Evolutionary conservation across 805 yeast species (phyloP), one percentile per base, ranked within the genome.

Genomic region (Candida hungchunana): DNA sequence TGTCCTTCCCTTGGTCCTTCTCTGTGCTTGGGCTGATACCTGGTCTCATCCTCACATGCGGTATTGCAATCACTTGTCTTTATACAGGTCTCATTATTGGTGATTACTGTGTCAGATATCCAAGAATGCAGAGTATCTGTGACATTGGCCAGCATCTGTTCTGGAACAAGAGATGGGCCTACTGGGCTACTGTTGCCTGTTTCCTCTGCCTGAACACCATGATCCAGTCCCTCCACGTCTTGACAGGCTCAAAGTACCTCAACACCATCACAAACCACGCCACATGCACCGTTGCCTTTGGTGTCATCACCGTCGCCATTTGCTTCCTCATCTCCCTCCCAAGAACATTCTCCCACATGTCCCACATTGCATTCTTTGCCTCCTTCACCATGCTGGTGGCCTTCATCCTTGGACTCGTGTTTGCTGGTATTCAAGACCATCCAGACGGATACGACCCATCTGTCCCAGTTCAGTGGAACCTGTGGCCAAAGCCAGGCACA

Each of bases 1-100:
- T 76, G 76, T 71, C 79, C n/a, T 76, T 76, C 51, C 82, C 82
- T 0, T 74, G 80, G 79, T 71, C 79, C 9, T 76, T 72, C 46
- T 73, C 80, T 3, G 75, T 75, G 4, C 56, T 76, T 14, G 82
- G 82, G 0, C 54, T 76, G 7, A 70, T 75, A 2, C 79, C 80
- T 2, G 82, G 82, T 1, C 57, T 76, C 18, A 70, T 76, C 19
- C 48, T 75, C 32, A 76, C 81, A 0, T 65, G 66, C 1, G 69
- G 70, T 34, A 75, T 75, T 4, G 64, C 79, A 2, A 42, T 65
- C 16, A 66, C 73, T 6, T 75, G 71, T 17, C 57, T 72, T 20
- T 76, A 76, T 56, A 76, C 82, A 1, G 79, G 80, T 2, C 54
- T 66, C n/a, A 70, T 62, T 32, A 66, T 76, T 41, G 64, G 71